These are phyloP conservation scores for Sphaerostilbella broomeana DNA, from an alignment of 2,329 filamentous ascomycete species.

Conservation along the genomic window DNA sequence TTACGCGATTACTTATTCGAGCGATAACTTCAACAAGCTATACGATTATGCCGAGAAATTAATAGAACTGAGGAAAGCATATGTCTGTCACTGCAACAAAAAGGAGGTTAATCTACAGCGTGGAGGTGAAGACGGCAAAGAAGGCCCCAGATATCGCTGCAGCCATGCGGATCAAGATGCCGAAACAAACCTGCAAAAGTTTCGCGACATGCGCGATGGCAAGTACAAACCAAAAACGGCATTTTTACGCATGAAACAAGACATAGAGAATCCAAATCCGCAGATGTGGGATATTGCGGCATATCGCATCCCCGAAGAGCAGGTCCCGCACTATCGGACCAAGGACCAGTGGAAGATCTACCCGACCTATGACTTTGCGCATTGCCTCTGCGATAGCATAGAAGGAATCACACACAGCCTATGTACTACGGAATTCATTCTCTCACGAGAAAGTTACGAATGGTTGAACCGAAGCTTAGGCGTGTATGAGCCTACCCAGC, in stretches of 20 bases:
- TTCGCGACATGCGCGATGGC: constrained; percentile 84
- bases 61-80: constrained; percentile 62
- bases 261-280: constrained; percentile 71
- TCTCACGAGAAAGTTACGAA: constrained; percentile 81
- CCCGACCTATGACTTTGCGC: constrained; percentile 88
- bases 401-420: constrained; percentile 88
- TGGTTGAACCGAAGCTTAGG: constrained; percentile 55
- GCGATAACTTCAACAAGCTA: constrained; percentile 81
- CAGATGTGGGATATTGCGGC: constrained; percentile 96
- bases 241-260: constrained; percentile 88
- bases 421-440: constrained; percentile 88
- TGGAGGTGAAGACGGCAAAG: constrained; percentile 65
- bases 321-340: constrained; percentile 68
- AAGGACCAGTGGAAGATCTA: constrained; percentile 86
- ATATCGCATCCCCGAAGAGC: constrained; percentile 73
- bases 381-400: constrained; percentile 82
- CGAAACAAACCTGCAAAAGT: constrained; percentile 74
- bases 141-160: constrained; percentile 70
- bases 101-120: constrained; percentile 80
- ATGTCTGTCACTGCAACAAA: constrained; percentile 84
- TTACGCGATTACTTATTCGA: constrained; percentile 73
- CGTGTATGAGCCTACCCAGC: constrained; percentile 65
- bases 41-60: constrained; percentile 86
- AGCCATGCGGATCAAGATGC: constrained; percentile 67
- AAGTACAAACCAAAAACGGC: constrained; percentile 82